Conservation (phyloP, 1,284 basidiomycete genomes). For the Neonothopanus nambi region DNA sequence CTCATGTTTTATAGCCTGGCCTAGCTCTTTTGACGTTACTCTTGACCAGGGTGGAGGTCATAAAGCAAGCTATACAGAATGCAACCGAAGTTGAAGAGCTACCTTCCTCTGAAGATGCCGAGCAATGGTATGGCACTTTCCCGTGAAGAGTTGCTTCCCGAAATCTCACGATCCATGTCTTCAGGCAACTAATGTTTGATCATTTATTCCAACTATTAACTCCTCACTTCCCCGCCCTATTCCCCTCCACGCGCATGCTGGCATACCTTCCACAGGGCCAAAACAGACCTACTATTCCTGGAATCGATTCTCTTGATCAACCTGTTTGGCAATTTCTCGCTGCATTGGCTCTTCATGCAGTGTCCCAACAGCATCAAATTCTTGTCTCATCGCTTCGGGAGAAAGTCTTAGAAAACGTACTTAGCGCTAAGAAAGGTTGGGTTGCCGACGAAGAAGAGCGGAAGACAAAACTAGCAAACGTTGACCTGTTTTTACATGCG, state of each 20-base stretch:
- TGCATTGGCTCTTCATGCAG: slow-evolving; percentile 84
- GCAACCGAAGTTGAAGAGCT: slow-evolving; percentile 52
- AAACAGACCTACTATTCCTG: slow-evolving; percentile 30
- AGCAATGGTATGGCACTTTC: slow-evolving; percentile 73
- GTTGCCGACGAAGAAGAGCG: slow-evolving; percentile 69
- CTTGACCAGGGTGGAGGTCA: slow-evolving; percentile 87
- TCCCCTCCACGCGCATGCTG: slow-evolving; percentile 85
- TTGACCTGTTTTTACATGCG: slow-evolving; percentile 85
- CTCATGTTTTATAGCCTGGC: slow-evolving; percentile 67
- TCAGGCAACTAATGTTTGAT: slow-evolving; percentile 82
- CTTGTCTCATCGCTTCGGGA: slow-evolving; percentile 88
- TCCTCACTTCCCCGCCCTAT: slow-evolving; percentile 77
- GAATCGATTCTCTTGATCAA: slow-evolving; percentile 80
- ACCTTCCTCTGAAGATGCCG: slow-evolving; percentile 72
- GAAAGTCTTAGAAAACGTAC: slow-evolving; percentile 88
- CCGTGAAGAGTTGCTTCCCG: background rate
- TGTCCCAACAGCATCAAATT: slow-evolving; percentile 81
- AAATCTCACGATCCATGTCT: slow-evolving; percentile 12
- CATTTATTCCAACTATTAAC: slow-evolving; percentile 81
- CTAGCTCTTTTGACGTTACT: slow-evolving; percentile 91
- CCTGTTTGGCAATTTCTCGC: slow-evolving; percentile 93
- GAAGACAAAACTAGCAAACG: slow-evolving; percentile 71
- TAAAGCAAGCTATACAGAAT: slow-evolving; percentile 72
- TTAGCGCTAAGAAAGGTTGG: slow-evolving; percentile 76
- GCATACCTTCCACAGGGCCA: slow-evolving; percentile 37